Conservation (phyloP, 2,329 filamentous ascomycete species). For the Pezicula neosporulosa region DNA sequence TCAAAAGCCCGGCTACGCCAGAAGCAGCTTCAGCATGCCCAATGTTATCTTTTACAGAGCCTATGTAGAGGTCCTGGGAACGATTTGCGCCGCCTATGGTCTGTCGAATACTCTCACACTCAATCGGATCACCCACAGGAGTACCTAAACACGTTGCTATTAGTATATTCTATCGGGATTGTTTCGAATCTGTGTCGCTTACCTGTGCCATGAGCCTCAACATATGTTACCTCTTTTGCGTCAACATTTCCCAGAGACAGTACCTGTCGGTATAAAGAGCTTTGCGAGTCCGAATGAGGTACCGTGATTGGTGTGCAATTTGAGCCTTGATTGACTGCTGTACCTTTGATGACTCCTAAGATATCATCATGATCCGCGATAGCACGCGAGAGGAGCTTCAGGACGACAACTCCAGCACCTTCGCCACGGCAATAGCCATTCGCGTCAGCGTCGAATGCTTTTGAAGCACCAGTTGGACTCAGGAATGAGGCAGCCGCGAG, state of each 20-base stretch:
- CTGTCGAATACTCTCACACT: conserved; percentile 9
- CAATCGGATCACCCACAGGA: conserved; percentile 25
- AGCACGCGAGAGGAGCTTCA: conserved; percentile 45
- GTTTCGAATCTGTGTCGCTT: no score
- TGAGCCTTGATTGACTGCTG: conserved; percentile 44
- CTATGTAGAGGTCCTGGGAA: background rate
- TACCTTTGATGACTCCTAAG: conserved; percentile 55
- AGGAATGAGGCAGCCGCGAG: conserved; percentile 11
- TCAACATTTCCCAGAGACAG: conserved; percentile 36
- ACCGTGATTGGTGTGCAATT: conserved; percentile 10
- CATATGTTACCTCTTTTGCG: conserved; percentile 3
- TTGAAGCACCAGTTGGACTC: conserved; percentile 36
- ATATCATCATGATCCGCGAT: conserved; percentile 43
- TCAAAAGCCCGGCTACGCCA: conserved; percentile 40
- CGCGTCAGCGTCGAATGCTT: conserved; percentile 41
- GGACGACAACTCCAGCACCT: conserved; percentile 38
- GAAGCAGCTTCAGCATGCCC: conserved; percentile 43
- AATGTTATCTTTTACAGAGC: conserved; percentile 34
- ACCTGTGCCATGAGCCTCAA: conserved; percentile 33
- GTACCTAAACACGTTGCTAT: conserved; percentile 12
- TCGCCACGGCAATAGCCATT: conserved; percentile 50
- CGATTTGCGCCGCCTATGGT: conserved; percentile 7
- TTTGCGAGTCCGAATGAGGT: conserved; percentile 23
- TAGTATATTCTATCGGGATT: no score
- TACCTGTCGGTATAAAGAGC: conserved; percentile 2